phyloP scores from a whole-genome alignment of 768 basidiomycete species.

The Lentinula guzmanii region DNA sequence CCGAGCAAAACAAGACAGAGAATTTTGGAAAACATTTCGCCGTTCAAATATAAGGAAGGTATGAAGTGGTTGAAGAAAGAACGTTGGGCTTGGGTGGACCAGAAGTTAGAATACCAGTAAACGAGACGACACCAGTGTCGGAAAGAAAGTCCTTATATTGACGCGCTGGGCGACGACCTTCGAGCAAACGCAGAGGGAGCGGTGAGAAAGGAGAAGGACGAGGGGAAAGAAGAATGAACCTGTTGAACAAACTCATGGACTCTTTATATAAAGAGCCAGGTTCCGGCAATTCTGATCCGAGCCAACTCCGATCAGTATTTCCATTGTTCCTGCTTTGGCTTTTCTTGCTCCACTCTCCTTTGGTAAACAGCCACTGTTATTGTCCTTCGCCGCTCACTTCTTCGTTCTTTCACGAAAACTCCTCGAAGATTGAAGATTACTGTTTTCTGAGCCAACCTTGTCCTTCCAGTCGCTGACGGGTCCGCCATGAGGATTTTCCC shows the following conservation, averaged over 20 bases:
- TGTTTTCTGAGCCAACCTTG: no score
- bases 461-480: no score
- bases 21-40: constrained; percentile 7
- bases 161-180: constrained; percentile 9
- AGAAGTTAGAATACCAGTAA: constrained; percentile 1
- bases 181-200: not conserved
- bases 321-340: not conserved
- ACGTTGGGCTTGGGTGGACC: not conserved
- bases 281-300: not conserved
- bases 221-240: not conserved
- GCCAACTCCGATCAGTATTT: not conserved
- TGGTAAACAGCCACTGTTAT: not conserved
- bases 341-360: not conserved
- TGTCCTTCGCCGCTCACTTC: not conserved
- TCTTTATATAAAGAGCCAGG: not conserved
- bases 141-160: not conserved
- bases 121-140: constrained; percentile 7
- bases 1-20: constrained; percentile 2
- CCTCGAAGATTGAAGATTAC: not conserved
- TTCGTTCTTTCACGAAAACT: not conserved
- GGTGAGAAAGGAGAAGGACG: not conserved
- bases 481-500: no score
- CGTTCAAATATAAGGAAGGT: not conserved
- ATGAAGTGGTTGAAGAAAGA: constrained; percentile 2
- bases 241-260: not conserved